Evolutionary conservation across 495 filamentous ascomycete species (phyloP).

Genomic region (Amphirosellinia nigrospora): DNA sequence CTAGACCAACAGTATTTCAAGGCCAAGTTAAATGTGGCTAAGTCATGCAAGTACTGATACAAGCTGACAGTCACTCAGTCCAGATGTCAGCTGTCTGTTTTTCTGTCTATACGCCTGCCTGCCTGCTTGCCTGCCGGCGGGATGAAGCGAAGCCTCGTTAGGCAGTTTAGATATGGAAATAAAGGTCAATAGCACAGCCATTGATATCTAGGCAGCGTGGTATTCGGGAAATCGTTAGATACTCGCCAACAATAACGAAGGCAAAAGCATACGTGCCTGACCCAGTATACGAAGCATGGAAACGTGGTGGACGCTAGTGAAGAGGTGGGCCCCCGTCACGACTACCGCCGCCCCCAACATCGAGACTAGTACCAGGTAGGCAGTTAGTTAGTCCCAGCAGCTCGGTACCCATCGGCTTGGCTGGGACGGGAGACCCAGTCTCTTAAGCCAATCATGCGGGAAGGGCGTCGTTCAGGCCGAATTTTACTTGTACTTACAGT

Average conservation of each 20-base stretch:
- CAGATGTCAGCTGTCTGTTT: neutral
- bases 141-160: neutral
- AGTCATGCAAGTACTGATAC: constrained; percentile 2
- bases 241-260: neutral
- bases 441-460: neutral
- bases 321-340: constrained; percentile 4
- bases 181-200: neutral
- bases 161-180: neutral
- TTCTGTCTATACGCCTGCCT: neutral
- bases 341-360: neutral
- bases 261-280: neutral
- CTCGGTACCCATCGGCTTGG: constrained; percentile 10
- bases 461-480: neutral
- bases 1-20: neutral
- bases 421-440: neutral
- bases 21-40: neutral
- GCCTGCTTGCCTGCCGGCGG: neutral
- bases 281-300: neutral
- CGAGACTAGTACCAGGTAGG: neutral
- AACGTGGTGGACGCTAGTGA: neutral
- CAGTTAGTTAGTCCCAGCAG: constrained; percentile 17
- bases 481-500: too few relatives aligned
- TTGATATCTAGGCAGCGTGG: neutral
- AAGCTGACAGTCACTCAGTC: neutral
- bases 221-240: too few relatives aligned